A percentile compares a stretch with the other conserved stretches of the same genome.
Evolutionary conservation across 306 rosid species (phyloP).

Genomic region (Cucumis cinereus): DNA sequence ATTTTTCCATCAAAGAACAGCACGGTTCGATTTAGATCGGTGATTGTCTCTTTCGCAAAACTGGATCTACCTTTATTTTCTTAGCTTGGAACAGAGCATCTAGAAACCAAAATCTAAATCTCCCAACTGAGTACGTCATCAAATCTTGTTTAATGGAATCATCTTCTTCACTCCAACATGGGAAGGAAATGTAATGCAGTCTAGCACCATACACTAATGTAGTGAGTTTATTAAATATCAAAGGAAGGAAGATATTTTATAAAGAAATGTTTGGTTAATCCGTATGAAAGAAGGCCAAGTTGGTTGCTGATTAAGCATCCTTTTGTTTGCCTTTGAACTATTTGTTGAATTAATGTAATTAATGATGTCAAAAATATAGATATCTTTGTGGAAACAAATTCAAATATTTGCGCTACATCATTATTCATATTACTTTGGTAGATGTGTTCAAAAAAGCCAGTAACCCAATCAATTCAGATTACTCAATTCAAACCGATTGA

Average conservation of each 20-base stretch:
- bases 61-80: background rate
- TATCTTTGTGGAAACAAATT: too few relatives aligned
- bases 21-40: background rate
- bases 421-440: too few relatives aligned
- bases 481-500: too few relatives aligned
- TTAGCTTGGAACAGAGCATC: background rate
- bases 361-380: too few relatives aligned
- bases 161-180: background rate
- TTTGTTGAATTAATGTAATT: background rate
- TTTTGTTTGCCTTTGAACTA: too few relatives aligned
- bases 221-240: too few relatives aligned
- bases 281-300: background rate
- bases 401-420: too few relatives aligned
- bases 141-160: background rate
- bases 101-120: background rate
- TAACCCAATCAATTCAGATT: too few relatives aligned
- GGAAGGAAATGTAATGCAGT: background rate
- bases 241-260: background rate
- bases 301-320: background rate
- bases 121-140: background rate
- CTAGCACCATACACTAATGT: background rate
- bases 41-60: background rate
- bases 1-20: background rate
- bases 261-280: background rate
- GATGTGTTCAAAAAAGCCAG: too few relatives aligned